Conservation (phyloP, 495 filamentous ascomycete species). For the Xylona heveae region DNA sequence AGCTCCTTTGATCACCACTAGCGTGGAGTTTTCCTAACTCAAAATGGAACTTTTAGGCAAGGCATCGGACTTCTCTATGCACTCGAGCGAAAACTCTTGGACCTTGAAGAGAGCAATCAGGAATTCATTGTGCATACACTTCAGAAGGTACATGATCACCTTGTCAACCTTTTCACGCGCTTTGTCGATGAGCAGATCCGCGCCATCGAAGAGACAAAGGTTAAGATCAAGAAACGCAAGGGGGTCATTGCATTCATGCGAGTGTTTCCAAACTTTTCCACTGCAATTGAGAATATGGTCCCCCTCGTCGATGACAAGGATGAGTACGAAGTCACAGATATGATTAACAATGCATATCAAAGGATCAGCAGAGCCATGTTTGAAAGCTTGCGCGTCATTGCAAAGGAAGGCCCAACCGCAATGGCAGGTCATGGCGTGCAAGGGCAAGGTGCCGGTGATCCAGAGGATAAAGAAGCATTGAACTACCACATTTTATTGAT, state of each 20-base stretch:
- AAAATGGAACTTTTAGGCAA: slow-evolving; percentile 31
- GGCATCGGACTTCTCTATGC: slow-evolving; percentile 68
- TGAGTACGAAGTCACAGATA: slow-evolving; percentile 41
- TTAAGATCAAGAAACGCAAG: slow-evolving; percentile 95
- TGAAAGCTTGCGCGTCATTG: slow-evolving; percentile 85
- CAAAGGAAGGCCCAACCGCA: slow-evolving; percentile 66
- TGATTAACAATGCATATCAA: slow-evolving; percentile 70
- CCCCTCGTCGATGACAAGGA: slow-evolving; percentile 24
- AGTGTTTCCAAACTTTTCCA: slow-evolving; percentile 69
- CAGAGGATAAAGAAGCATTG: slow-evolving; percentile 83
- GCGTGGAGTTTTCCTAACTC: slow-evolving; percentile 1
- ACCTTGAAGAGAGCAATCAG: slow-evolving; percentile 72
- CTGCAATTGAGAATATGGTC: slow-evolving; percentile 67
- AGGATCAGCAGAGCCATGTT: slow-evolving; percentile 92
- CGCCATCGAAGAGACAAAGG: slow-evolving; percentile 95
- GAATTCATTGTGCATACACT: slow-evolving; percentile 68
- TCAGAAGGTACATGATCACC: slow-evolving; percentile 54
- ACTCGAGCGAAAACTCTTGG: slow-evolving; percentile 54
- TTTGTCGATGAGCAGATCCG: slow-evolving; percentile 90
- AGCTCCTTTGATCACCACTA: slow-evolving; percentile 6
- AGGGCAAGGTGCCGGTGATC: slow-evolving; percentile 26
- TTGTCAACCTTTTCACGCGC: slow-evolving; percentile 58
- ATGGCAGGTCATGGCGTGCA: slow-evolving; percentile 10
- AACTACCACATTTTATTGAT: slow-evolving; percentile 95
- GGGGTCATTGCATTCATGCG: slow-evolving; percentile 88